Evolutionary conservation across 306 rosid genomes (phyloP).

Genomic region (Calophaca sinica): DNA sequence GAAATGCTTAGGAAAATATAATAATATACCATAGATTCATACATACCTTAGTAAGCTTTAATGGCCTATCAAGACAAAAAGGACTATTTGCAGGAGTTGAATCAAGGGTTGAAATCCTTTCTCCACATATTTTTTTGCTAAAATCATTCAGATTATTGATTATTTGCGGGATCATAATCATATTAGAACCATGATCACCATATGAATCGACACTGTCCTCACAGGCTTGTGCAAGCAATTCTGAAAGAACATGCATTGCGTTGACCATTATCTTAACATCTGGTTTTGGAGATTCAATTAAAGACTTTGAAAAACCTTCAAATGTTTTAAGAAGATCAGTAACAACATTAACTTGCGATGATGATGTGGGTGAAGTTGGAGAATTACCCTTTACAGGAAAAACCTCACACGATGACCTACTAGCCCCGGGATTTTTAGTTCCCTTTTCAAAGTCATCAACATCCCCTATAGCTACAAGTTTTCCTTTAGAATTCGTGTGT

Average conservation of each 20-base stretch:
- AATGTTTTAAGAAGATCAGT: slow-evolving; percentile 46
- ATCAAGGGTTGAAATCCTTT: slow-evolving; percentile 47
- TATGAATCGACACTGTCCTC: slow-evolving; percentile 46
- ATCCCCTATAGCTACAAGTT: slow-evolving; percentile 27
- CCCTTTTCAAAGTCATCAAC: slow-evolving; percentile 41
- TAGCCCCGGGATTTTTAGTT: slow-evolving; percentile 39
- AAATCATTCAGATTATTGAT: slow-evolving; percentile 58
- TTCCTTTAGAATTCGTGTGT: slow-evolving; percentile 26
- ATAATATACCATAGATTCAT: no score
- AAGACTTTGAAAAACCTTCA: slow-evolving; percentile 54
- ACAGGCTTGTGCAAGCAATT: slow-evolving; percentile 58
- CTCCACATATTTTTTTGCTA: slow-evolving; percentile 43
- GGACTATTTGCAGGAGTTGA: slow-evolving; percentile 47
- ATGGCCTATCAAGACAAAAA: slow-evolving; percentile 45
- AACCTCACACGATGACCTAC: slow-evolving; percentile 37
- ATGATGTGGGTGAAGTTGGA: slow-evolving; percentile 37
- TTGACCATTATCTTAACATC: slow-evolving; percentile 52
- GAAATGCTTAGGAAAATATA: slow-evolving; percentile 13
- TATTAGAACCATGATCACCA: slow-evolving; percentile 48
- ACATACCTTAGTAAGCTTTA: slow-evolving; percentile 60
- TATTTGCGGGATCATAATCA: slow-evolving; percentile 52
- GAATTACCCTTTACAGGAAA: slow-evolving; percentile 39
- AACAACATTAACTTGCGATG: slow-evolving; percentile 44
- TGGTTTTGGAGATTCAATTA: slow-evolving; percentile 52
- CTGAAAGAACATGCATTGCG: slow-evolving; percentile 65